A percentile compares a stretch with the other conserved stretches of the same genome.
Evolutionary conservation across 2,329 filamentous ascomycete genomes (phyloP).

Genomic region (Hortaea werneckii): DNA sequence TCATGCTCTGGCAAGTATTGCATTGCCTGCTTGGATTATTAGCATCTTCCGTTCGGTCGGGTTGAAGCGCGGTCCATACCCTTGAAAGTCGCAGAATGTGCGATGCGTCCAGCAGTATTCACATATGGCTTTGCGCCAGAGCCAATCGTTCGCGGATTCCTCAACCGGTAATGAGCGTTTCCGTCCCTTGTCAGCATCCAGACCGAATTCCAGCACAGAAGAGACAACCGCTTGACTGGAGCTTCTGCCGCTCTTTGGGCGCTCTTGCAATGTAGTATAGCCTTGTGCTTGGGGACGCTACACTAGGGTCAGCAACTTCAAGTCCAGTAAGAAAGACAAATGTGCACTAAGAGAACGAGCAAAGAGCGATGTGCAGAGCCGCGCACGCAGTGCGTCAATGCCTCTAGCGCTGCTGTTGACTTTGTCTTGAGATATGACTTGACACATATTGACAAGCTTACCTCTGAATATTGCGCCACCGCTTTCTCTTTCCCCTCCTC

Average conservation of each 20-base stretch:
- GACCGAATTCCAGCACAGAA: background rate
- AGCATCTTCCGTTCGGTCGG: too few species aligned
- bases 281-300: too few species aligned
- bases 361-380: too few species aligned
- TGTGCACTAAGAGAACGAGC: too few species aligned
- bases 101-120: background rate
- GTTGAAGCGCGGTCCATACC: too few species aligned
- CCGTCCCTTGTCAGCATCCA: background rate
- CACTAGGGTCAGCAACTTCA: too few species aligned
- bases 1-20: background rate
- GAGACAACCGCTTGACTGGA: too few species aligned
- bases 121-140: background rate
- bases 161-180: conserved; percentile 2
- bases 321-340: too few species aligned
- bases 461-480: background rate
- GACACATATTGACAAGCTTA: background rate
- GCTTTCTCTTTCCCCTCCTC: background rate
- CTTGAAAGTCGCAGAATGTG: background rate
- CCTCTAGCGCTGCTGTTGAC: too few species aligned
- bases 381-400: too few species aligned
- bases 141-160: background rate
- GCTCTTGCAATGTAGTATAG: too few species aligned
- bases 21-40: background rate
- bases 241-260: too few species aligned
- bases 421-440: background rate